Evolutionary conservation across 2,329 filamentous ascomycete species (phyloP), one percentile per base, ranked within the genome.

Genomic region (Colletotrichum agaves): DNA sequence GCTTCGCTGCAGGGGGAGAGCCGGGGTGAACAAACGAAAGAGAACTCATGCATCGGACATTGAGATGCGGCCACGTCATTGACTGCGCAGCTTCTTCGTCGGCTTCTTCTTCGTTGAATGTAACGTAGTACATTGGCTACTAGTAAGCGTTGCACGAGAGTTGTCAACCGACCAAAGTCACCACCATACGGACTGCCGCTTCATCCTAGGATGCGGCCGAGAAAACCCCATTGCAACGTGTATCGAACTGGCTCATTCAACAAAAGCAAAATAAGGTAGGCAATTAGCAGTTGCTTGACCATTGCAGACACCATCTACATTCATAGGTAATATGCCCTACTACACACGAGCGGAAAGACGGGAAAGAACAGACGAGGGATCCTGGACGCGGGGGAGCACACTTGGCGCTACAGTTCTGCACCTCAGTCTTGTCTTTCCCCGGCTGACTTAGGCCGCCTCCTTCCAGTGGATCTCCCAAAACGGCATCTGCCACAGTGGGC

Each of bases 401-500:
- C 47, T 50, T 50, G 47, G 47, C 23, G 19, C 49, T 53, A 8
- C 31, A 10, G 31, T 33, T 33, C 31, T 33, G 31, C 31, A 37
- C 35, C 3, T 37, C 35, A 7, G 46, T 61, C 52, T 64, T 37
- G 44, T 52, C 63, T 63, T 52, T 19, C 57, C 27, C 37, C 17
- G 35, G 46, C 21, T 64, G 39, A 61, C 60, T 59, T 67, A 37
- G 60, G 21, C 64, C 60, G 58, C 52, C 52, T 33, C 59, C 19
- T 57, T 41, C 4, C 43, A 21, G 60, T 64, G 53, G 64, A 19
- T 50, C 47, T 50, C 64, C 53, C 61, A 52, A 58, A 59, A 53
- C 61, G 64, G 61, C 33, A 67, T 67, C 64, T 67, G 64, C 64
- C 64, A 68, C 65, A 68, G 61, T 68, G 65, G 65, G 65, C 61